Percentiles rank a stretch among this genome's conserved stretches.
These are phyloP conservation scores for Malus hybrid DNA, from an alignment of 331 rosid genomes.

Conservation along the genomic window DNA sequence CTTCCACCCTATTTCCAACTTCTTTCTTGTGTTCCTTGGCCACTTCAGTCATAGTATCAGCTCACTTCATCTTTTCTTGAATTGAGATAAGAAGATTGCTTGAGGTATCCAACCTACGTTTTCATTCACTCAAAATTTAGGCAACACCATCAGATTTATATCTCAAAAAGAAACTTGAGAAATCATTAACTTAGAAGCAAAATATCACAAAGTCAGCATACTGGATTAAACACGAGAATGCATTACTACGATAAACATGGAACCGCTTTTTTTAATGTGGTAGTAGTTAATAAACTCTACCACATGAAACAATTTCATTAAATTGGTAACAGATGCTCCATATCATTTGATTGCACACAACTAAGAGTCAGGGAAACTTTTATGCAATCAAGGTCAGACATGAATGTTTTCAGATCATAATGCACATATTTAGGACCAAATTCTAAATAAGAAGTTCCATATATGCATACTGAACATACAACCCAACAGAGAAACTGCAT, in stretches of 20 bases:
- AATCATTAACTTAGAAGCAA: constrained; percentile 15
- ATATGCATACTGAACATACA: not conserved
- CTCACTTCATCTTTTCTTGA: constrained; percentile 96
- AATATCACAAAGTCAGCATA: not conserved
- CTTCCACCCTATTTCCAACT: constrained; percentile 80
- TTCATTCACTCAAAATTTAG: constrained; percentile 15
- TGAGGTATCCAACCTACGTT: constrained; percentile 73
- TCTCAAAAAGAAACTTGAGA: constrained; percentile 15
- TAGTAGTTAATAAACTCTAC: not conserved
- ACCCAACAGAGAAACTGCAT: not conserved
- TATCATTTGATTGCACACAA: not conserved
- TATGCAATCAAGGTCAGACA: not conserved
- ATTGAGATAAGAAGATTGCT: constrained; percentile 74
- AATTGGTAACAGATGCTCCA: not conserved
- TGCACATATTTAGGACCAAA: not conserved
- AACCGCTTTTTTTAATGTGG: not conserved
- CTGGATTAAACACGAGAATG: not conserved
- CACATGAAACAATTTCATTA: not conserved
- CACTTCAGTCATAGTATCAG: constrained; percentile 71
- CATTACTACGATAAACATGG: not conserved
- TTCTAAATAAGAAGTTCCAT: not conserved
- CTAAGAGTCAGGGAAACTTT: not conserved
- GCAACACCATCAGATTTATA: not conserved
- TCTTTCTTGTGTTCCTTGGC: constrained; percentile 88
- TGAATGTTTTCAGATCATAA: not conserved